Evolutionary conservation across 225 moss, liverwort and hornwort species (phyloP).

Genomic region (Anthoceros angustus): DNA sequence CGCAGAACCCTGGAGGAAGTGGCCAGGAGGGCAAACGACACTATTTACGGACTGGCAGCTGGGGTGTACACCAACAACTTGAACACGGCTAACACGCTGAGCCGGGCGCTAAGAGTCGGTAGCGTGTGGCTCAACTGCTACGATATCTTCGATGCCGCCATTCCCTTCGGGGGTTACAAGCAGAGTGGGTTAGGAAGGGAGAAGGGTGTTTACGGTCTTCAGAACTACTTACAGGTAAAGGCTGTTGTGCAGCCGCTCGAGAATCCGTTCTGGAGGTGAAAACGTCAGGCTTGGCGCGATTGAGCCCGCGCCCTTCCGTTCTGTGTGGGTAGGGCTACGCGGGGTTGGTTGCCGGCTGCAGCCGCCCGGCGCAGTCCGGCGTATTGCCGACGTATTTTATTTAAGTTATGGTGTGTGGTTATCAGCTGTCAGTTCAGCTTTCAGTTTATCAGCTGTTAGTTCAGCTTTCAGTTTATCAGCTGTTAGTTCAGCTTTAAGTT

Average conservation of each 20-base stretch:
- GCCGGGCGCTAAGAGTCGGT: conserved; percentile 47
- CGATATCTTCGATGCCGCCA: conserved; percentile 48
- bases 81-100: conserved; percentile 47
- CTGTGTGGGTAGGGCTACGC: no score
- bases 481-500: no score
- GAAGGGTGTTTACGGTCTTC: conserved; percentile 56
- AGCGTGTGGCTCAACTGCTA: conserved; percentile 70
- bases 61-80: conserved; percentile 65
- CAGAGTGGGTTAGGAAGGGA: conserved; percentile 86
- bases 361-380: no score
- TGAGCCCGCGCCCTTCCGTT: no score
- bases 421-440: no score
- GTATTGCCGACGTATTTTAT: no score
- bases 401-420: no score
- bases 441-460: no score
- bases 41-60: conserved; percentile 56
- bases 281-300: no score
- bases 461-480: no score
- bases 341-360: no score
- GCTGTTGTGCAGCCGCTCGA: conserved; percentile 48
- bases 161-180: conserved; percentile 85
- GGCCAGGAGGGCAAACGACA: conserved; percentile 51
- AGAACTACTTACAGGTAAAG: conserved; percentile 78
- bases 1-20: conserved; percentile 17
- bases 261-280: conserved; percentile 47